These are phyloP conservation scores for Guadua angustifolia DNA, from an alignment of 176 grass and related monocot species.

Conservation along the genomic window DNA sequence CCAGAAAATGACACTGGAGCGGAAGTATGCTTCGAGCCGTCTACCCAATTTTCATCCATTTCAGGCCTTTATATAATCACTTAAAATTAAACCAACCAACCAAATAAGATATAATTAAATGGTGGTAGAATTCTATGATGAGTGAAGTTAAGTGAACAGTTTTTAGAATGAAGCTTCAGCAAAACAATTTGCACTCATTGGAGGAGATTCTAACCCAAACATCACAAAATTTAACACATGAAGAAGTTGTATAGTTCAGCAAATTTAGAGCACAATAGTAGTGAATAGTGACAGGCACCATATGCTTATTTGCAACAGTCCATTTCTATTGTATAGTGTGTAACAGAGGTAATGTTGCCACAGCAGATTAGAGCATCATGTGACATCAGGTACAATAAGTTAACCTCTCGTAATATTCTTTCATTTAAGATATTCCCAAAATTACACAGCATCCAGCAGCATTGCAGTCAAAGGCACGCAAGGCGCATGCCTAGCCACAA, in stretches of 20 bases:
- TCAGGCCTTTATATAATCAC: slow-evolving; percentile 23
- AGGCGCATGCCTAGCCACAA: not conserved
- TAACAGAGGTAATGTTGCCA: slow-evolving; percentile 2
- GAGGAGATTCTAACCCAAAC: not conserved
- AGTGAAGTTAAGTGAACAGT: slow-evolving; percentile 6
- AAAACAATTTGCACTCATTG: slow-evolving; percentile 19
- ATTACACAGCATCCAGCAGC: not conserved
- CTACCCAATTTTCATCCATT: slow-evolving; percentile 56
- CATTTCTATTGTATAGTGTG: not conserved
- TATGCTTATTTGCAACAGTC: slow-evolving; percentile 20
- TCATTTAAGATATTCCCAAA: not conserved
- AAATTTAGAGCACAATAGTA: slow-evolving; percentile 1
- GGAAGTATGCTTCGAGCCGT: slow-evolving; percentile 38
- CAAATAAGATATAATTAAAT: slow-evolving; percentile 15
- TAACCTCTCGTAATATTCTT: not conserved
- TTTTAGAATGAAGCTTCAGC: slow-evolving; percentile 12
- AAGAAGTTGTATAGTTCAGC: not conserved
- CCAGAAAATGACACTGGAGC: slow-evolving; percentile 34
- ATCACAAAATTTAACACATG: slow-evolving; percentile 13
- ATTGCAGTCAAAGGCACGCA: not conserved
- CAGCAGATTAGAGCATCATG: slow-evolving; percentile 22
- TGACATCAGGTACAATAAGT: not conserved
- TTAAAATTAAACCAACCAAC: slow-evolving; percentile 27
- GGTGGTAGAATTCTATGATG: not conserved
- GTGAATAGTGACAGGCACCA: not conserved